These are phyloP conservation scores for Cytidiella melzeri DNA, from an alignment of 768 basidiomycete genomes.

Conservation along the genomic window DNA sequence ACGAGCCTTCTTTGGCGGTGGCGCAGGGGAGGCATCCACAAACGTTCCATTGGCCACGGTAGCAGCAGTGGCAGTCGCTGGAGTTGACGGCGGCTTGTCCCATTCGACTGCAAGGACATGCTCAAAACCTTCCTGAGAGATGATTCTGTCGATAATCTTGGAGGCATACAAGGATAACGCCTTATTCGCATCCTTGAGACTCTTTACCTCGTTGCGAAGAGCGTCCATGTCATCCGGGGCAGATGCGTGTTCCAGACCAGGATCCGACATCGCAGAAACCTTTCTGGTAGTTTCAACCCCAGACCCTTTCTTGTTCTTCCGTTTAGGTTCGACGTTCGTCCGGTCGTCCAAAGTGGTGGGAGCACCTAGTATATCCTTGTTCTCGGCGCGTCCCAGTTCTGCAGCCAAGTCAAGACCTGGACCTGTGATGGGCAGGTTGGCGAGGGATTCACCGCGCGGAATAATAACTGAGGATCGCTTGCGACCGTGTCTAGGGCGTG, in stretches of 20 bases:
- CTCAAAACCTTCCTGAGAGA: slow-evolving; percentile 94
- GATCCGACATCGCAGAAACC: slow-evolving; percentile 27
- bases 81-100: slow-evolving; percentile 50
- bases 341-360: slow-evolving; percentile 46
- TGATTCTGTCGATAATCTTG: slow-evolving; percentile 97
- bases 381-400: slow-evolving; percentile 87
- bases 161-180: slow-evolving; percentile 92
- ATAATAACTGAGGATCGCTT: slow-evolving; percentile 31
- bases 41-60: background rate
- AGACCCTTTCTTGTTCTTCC: slow-evolving; percentile 37
- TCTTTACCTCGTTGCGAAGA: slow-evolving; percentile 83
- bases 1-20: slow-evolving; percentile 38
- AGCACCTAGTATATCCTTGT: slow-evolving; percentile 70
- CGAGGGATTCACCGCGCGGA: slow-evolving; percentile 73
- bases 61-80: slow-evolving; percentile 31
- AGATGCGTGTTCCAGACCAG: slow-evolving; percentile 39
- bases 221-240: slow-evolving; percentile 61
- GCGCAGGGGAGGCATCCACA: slow-evolving; percentile 14
- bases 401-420: slow-evolving; percentile 88
- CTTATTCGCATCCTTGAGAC: slow-evolving; percentile 92
- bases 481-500: slow-evolving; percentile 43
- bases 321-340: slow-evolving; percentile 33
- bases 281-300: slow-evolving; percentile 28
- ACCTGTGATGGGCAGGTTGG: slow-evolving; percentile 81
- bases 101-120: slow-evolving; percentile 94